Conservation (phyloP, 805 yeast species). For the Teunomyces barrocoloradensis region DNA sequence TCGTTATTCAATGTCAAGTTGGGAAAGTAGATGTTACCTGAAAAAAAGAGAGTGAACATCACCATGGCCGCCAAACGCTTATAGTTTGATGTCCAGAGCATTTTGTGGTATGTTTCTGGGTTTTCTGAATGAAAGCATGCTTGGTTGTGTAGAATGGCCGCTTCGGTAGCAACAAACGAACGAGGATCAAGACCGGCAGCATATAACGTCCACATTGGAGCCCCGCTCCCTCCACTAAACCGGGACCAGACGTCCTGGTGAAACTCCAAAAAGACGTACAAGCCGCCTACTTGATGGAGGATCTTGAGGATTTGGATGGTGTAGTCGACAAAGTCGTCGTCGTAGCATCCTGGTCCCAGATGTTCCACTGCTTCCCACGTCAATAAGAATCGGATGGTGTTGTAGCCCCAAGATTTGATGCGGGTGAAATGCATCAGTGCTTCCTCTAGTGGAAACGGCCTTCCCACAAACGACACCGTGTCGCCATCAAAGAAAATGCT, state of each 20-base stretch:
- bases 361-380: conserved; percentile 96
- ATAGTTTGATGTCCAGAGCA: conserved; percentile 93
- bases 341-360: conserved; percentile 79
- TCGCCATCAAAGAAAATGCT: conserved; percentile 67
- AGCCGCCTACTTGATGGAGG: conserved; percentile 61
- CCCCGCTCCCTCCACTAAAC: conserved; percentile 86
- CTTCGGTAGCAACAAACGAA: conserved; percentile 69
- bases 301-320: conserved; percentile 60
- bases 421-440: conserved; percentile 67
- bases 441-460: conserved; percentile 76
- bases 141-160: conserved; percentile 73
- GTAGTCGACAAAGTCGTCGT: conserved; percentile 69
- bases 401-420: conserved; percentile 79
- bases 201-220: conserved; percentile 89
- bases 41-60: conserved; percentile 84
- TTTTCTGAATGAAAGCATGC: conserved; percentile 33
- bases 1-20: conserved; percentile 64
- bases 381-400: conserved; percentile 68
- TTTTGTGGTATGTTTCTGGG: conserved; percentile 61
- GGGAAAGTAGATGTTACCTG: conserved; percentile 77
- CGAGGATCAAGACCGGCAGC: conserved; percentile 84
- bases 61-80: conserved; percentile 68
- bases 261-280: conserved; percentile 79
- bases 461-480: conserved; percentile 72
- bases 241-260: conserved; percentile 97